phyloP scores from a whole-genome alignment of 139 green algal species.

The Chlamydomonas urium region DNA sequence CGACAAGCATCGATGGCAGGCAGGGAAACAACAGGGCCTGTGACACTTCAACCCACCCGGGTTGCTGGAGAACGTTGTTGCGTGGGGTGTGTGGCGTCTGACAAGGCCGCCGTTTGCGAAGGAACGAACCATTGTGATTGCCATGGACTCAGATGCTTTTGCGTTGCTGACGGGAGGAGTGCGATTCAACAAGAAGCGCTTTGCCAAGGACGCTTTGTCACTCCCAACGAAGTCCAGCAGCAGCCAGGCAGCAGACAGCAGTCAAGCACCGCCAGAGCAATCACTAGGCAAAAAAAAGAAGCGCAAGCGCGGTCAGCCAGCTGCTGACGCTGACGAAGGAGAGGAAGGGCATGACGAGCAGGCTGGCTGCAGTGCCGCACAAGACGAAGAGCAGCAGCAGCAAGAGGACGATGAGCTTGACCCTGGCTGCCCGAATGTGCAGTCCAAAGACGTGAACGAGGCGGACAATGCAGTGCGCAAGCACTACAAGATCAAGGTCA shows the following conservation, averaged over 20 bases:
- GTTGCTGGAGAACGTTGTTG: not conserved
- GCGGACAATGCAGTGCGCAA: constrained; percentile 31
- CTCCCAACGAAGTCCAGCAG: not conserved
- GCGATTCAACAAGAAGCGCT: constrained; percentile 3
- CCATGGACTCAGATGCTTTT: constrained; percentile 14
- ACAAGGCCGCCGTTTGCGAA: not conserved
- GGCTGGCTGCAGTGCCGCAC: not conserved
- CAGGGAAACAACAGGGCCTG: not conserved
- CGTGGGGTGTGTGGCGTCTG: not conserved
- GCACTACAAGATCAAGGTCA: constrained; percentile 30
- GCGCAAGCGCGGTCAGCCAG: not conserved
- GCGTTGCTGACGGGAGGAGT: constrained; percentile 8
- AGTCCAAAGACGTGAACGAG: constrained; percentile 20
- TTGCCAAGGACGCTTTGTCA: constrained; percentile 6
- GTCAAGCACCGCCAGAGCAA: not conserved
- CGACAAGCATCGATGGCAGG: not conserved
- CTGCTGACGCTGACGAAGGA: not conserved
- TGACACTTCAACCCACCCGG: not conserved
- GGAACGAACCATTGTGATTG: too few species aligned
- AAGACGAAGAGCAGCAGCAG: not conserved
- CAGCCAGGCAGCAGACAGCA: not conserved
- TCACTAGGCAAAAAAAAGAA: not conserved
- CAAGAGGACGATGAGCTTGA: not conserved
- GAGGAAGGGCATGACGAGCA: not conserved
- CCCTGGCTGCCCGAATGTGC: not conserved